A percentile compares a stretch with the other conserved stretches of the same genome.
These are phyloP conservation scores for Apodospora peruviana DNA, from an alignment of 495 filamentous ascomycete species.

Conservation along the genomic window DNA sequence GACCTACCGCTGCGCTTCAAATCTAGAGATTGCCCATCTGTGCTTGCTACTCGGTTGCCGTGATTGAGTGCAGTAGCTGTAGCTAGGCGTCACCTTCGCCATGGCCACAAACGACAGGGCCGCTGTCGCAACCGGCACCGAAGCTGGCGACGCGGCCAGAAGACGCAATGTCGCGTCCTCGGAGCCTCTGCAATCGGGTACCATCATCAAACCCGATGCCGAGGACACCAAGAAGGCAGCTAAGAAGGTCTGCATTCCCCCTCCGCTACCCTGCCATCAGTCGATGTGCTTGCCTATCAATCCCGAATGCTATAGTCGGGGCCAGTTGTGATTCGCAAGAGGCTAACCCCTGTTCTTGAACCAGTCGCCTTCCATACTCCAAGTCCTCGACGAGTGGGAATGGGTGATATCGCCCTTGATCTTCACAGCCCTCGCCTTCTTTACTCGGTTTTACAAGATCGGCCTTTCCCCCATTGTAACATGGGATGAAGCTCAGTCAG, in stretches of 20 bases:
- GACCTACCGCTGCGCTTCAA: too few species aligned
- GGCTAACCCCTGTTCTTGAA: not conserved
- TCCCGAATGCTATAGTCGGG: not conserved
- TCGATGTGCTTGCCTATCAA: not conserved
- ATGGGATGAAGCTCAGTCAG: slow-evolving; percentile 97
- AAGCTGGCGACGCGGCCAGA: slow-evolving; percentile 61
- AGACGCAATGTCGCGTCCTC: slow-evolving; percentile 65
- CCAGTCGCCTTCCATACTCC: slow-evolving; percentile 48
- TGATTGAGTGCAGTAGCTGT: too few species aligned
- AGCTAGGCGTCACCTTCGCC: too few species aligned
- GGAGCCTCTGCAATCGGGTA: slow-evolving; percentile 26
- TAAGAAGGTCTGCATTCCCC: slow-evolving; percentile 48
- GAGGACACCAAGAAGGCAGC: slow-evolving; percentile 61
- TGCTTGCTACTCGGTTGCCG: too few species aligned
- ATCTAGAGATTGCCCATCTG: too few species aligned
- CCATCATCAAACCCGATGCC: slow-evolving; percentile 36
- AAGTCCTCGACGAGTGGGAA: slow-evolving; percentile 73
- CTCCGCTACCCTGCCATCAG: not conserved
- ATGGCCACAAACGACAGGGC: slow-evolving; percentile 48
- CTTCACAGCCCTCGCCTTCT: slow-evolving; percentile 83
- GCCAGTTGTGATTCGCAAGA: not conserved
- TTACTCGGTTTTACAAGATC: slow-evolving; percentile 94
- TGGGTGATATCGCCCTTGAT: slow-evolving; percentile 80
- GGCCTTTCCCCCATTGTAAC: slow-evolving; percentile 93
- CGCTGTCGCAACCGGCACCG: slow-evolving; percentile 59